Evolutionary conservation across 305 asterid genomes (phyloP).

Genomic region (Fraxinus platypoda): DNA sequence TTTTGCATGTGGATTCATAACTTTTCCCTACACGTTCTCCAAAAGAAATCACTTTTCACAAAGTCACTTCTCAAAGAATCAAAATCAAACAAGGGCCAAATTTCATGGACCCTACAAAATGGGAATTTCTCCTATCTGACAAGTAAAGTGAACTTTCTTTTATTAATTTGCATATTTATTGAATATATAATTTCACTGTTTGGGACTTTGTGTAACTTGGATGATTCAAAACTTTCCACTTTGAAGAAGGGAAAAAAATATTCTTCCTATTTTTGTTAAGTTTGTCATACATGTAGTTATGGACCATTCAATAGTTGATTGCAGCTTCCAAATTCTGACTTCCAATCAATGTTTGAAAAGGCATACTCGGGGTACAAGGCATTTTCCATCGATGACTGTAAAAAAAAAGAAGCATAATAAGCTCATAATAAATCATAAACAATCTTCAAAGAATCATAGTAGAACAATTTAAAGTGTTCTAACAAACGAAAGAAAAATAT

Average conservation of each 20-base stretch:
- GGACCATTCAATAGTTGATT: background rate
- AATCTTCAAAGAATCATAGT: background rate
- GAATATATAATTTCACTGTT: background rate
- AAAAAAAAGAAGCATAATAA: background rate
- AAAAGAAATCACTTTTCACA: background rate
- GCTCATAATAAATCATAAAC: background rate
- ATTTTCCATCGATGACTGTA: background rate
- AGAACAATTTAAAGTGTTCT: background rate
- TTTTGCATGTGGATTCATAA: background rate
- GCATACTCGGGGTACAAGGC: background rate
- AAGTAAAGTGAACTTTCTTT: background rate
- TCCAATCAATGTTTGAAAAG: background rate
- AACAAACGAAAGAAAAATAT: background rate
- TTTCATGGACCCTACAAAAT: background rate
- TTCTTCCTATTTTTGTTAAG: background rate
- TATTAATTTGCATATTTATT: background rate
- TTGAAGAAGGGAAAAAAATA: background rate
- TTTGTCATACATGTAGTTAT: background rate
- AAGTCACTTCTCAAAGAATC: background rate
- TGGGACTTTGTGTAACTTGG: background rate
- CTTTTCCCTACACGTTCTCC: background rate
- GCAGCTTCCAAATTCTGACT: background rate
- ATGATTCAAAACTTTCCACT: background rate
- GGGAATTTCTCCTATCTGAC: background rate
- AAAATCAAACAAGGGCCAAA: background rate